Evolutionary conservation across 768 basidiomycete species (phyloP).

Genomic region (Tulasnella sp.): DNA sequence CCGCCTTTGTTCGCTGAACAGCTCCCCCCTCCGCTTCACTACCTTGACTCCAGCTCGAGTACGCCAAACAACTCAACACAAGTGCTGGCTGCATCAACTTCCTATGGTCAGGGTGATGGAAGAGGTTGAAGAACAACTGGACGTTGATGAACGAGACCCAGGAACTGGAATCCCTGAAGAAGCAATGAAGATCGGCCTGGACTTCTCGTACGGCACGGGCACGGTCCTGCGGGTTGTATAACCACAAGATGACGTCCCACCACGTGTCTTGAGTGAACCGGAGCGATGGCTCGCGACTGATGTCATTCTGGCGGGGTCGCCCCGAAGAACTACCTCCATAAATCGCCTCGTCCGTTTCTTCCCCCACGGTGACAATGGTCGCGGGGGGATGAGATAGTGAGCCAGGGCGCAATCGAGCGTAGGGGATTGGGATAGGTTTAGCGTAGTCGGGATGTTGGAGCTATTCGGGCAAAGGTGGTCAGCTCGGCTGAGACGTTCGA

Average conservation of each 20-base stretch:
- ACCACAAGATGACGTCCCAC: slow-evolving; percentile 14
- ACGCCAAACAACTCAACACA: slow-evolving; percentile 10
- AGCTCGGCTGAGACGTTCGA: too few relatives aligned
- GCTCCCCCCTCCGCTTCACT: slow-evolving; percentile 11
- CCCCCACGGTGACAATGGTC: background rate
- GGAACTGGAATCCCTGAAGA: slow-evolving; percentile 9
- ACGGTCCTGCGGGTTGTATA: background rate
- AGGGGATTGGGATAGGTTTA: background rate
- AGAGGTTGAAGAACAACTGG: slow-evolving; percentile 13
- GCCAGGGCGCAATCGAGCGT: too few relatives aligned
- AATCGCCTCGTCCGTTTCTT: background rate
- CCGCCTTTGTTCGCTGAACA: slow-evolving; percentile 1
- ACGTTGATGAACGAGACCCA: slow-evolving; percentile 18
- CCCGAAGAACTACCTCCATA: background rate
- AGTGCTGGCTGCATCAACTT: slow-evolving; percentile 14
- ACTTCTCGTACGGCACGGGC: background rate
- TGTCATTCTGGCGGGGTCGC: background rate
- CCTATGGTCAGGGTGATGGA: slow-evolving; percentile 13
- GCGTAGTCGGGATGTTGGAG: background rate
- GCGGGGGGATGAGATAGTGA: background rate
- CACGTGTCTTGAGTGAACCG: slow-evolving; percentile 16
- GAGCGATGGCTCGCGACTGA: slow-evolving; percentile 7
- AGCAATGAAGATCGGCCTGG: background rate
- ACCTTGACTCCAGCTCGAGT: slow-evolving; percentile 7
- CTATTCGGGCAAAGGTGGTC: background rate